Percentiles rank a stretch among this genome's conserved stretches.
These are phyloP conservation scores for Sclerotiophoma versabilis DNA, from an alignment of 2,329 filamentous ascomycete species.

Conservation along the genomic window DNA sequence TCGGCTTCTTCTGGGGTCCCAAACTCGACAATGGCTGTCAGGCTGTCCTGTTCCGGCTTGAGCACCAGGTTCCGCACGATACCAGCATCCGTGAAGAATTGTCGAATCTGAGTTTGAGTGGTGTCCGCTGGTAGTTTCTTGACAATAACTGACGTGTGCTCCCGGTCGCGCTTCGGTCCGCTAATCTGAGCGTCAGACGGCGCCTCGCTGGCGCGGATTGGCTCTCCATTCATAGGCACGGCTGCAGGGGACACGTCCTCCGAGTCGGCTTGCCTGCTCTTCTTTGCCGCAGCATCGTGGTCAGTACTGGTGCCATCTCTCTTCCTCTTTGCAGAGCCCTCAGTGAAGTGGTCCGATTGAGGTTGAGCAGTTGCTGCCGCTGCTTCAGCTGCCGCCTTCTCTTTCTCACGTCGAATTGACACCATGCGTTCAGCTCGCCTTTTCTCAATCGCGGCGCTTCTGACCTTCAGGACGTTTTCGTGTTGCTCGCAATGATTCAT, in stretches of 20 bases:
- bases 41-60: slow-evolving; percentile 66
- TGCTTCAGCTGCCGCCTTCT: slow-evolving; percentile 68
- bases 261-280: slow-evolving; percentile 60
- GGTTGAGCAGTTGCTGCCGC: slow-evolving; percentile 25
- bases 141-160: slow-evolving; percentile 86
- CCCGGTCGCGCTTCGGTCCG: slow-evolving; percentile 78
- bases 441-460: slow-evolving; percentile 75
- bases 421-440: slow-evolving; percentile 62
- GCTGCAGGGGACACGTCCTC: slow-evolving; percentile 19
- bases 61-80: slow-evolving; percentile 80
- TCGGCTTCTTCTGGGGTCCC: slow-evolving; percentile 79
- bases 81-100: slow-evolving; percentile 93
- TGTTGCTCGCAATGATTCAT: slow-evolving; percentile 87
- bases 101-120: slow-evolving; percentile 75
- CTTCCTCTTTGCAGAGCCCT: slow-evolving; percentile 73
- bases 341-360: slow-evolving; percentile 43
- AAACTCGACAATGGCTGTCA: slow-evolving; percentile 85
- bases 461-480: slow-evolving; percentile 77
- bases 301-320: slow-evolving; percentile 61
- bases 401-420: slow-evolving; percentile 66
- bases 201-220: slow-evolving; percentile 41
- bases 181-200: slow-evolving; percentile 40
- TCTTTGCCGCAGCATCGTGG: slow-evolving; percentile 68
- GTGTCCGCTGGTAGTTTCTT: slow-evolving; percentile 75
- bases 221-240: slow-evolving; percentile 24